phyloP scores from a whole-genome alignment of 202 grass and related monocot species.

The Saccharum hybrid region DNA sequence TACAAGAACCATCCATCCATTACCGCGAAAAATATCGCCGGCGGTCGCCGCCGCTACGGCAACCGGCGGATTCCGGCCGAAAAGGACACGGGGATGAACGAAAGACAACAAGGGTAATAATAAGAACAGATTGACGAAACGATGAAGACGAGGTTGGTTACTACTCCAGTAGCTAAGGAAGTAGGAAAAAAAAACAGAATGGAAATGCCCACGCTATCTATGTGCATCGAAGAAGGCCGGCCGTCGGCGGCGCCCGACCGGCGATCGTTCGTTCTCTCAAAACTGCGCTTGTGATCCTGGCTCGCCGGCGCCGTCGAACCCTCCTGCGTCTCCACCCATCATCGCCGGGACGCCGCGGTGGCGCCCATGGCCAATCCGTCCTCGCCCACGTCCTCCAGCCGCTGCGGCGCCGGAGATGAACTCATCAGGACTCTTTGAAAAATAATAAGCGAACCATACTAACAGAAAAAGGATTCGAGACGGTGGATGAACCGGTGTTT shows the following conservation, averaged over 20 bases:
- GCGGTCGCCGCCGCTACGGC: background rate
- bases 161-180: conserved; percentile 10
- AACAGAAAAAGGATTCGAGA: too few relatives aligned
- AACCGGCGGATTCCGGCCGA: background rate
- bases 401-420: background rate
- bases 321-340: background rate
- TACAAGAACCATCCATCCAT: conserved; percentile 32
- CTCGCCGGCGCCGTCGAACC: background rate
- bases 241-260: background rate
- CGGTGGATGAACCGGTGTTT: too few relatives aligned
- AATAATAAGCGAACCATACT: too few relatives aligned
- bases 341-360: conserved; percentile 16
- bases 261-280: conserved; percentile 44
- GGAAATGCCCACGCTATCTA: conserved; percentile 47
- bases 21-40: conserved; percentile 40
- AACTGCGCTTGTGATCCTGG: conserved; percentile 34
- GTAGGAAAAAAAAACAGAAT: conserved; percentile 24
- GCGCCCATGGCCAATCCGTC: background rate
- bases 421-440: background rate
- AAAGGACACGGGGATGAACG: conserved; percentile 4
- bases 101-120: background rate
- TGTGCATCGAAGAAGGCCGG: conserved; percentile 48
- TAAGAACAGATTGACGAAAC: background rate
- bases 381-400: background rate
- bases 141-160: background rate